Evolutionary conservation across 2,329 filamentous ascomycete genomes (phyloP), one percentile per base, ranked within the genome.

Genomic region (Aspergillus sp.): DNA sequence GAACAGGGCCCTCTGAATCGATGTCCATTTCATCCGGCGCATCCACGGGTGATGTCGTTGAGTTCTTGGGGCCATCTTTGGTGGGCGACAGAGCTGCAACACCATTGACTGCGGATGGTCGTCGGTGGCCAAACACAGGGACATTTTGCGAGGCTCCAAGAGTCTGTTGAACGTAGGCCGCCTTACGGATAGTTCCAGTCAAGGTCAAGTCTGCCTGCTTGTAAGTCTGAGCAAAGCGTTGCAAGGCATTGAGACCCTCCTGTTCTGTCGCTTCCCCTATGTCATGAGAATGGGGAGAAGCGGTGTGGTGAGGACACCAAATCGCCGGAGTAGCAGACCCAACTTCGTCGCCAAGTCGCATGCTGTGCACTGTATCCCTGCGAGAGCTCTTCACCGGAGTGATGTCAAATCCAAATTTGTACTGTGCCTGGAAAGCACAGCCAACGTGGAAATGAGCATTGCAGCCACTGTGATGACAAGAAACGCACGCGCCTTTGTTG

Each of bases 181-280:
- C 91, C 67, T 95, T 96, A 43, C 93, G 85, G 19, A 93, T 88
- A 12, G 91, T 96, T 27, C 93, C 93, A 2, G 90, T 96, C 55
- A 96, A 72, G 3, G 87, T 82, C 33, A 91, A 78, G 62, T 98
- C 93, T 7, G 93, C 91, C 68, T 97, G 91, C 67, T 98, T 98
- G 73, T 89, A 96, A 45, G 85, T 90, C 53, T 85, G 85, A 36
- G 86, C 88, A 62, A 87, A 98, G 27, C 95, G 75, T 64, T 96
- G 90, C 39, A 98, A 71, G 7, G 88, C 89, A 55, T 84, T 94
- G 42, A 82, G 68, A n/a, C 82, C 82, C n/a, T 75, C 74, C 13
- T 85, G 82, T 43, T 85, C 82, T 8, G 86, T 82, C 19, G 79
- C 64, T 52, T 96, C 90, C 49, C 87, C 79, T 73, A 96, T 88